Evolutionary conservation across 352 stramenopile genomes (phyloP), one percentile per base, ranked within the genome.

Genomic region (Globisporangium uncinulatum): DNA sequence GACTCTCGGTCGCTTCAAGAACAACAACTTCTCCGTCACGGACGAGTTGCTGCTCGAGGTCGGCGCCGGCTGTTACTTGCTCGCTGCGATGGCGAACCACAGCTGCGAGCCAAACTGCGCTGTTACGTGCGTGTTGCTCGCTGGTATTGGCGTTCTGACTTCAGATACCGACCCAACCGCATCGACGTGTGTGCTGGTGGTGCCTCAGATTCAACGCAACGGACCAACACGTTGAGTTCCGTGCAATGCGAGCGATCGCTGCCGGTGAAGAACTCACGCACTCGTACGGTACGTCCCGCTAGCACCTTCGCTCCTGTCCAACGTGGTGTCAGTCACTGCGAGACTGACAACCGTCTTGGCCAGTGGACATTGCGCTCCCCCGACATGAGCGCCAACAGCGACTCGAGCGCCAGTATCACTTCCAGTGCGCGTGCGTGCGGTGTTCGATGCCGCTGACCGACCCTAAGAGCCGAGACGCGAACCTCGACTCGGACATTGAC

Each of bases 21-120:
- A 76, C 62, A 92, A 92, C 66, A 92, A 92, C 37, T 89, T 90
- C 36, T 71, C 68, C n/a, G 85, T 92, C 59, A 80, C 66, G 14
- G 79, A 92, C 56, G 79, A 86, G 10, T 34, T 82, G 46, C 50
- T 90, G 34, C 36, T 86, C 10, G 67, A 78, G 14, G 31, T 88
- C 9, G 82, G 77, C 5, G 71, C 70, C 0, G 82, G 82, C 3
- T 92, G 79, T 65, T 88, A 74, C 47, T 70, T 76, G 5, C 56
- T 89, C 1, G 82, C 67, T 1, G 79, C 82, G 2, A 92, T 92
- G 82, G 66, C 86, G 57, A 92, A 90, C 50, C 79, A 92, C 56
- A 90, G 76, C 59, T 92, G 82, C 49, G 63, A 76, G 2, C 73
- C 79, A 7, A 92, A 90, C 55, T 85, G 76, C 44, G 69, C 65